Evolutionary conservation across 2,329 filamentous ascomycete species (phyloP), one percentile per base, ranked within the genome.

Genomic region (Talaromyces sp.): DNA sequence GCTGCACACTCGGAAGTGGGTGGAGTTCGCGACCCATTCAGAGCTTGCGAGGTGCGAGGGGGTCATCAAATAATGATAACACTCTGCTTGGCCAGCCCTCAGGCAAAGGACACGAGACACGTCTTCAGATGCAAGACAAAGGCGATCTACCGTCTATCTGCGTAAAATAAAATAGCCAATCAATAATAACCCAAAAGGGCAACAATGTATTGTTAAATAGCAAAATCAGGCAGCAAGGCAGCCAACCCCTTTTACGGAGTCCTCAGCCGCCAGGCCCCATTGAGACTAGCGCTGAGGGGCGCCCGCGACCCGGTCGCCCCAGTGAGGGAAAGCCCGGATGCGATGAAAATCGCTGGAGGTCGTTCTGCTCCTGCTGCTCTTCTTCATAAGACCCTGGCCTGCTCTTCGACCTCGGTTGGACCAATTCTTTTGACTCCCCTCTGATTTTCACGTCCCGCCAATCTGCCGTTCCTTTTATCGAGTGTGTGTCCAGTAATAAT

Each of bases 401-500:
- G 35, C 46, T 63, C 55, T 35, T 58, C 31, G 27, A 19, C 29
- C 54, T 57, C 49, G 49, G 43, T 46, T 46, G 43, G n/a, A 6
- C 19, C 43, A 46, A 46, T 53, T 60, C 61, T 62, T 58, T 53
- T 55, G 62, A 53, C 64, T 5, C 27, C 31, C 59, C 38, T 49
- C 55, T 32, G 43, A 56, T 59, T 53, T 60, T 64, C 62, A 55
- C 58, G 17, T 24, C n/a, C 19, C n/a, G 19, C 58, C 19, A 8
- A 9, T 59, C 60, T 57, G 59, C 60, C 61, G 62, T 58, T 64
- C 55, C 53, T 64, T 57, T 59, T 26, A n/a, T 19, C 27, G 13
- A 27, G 27, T 64, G 62, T 65, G 87, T 88, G 13, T 52, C 19
- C 43, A 21, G 32, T 26, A 21, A 50, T 49, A 13, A 8, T 17